Percentiles rank a stretch among this genome's conserved stretches.
Conservation (phyloP, 345 rosid species). For the Turnera subulata region DNA sequence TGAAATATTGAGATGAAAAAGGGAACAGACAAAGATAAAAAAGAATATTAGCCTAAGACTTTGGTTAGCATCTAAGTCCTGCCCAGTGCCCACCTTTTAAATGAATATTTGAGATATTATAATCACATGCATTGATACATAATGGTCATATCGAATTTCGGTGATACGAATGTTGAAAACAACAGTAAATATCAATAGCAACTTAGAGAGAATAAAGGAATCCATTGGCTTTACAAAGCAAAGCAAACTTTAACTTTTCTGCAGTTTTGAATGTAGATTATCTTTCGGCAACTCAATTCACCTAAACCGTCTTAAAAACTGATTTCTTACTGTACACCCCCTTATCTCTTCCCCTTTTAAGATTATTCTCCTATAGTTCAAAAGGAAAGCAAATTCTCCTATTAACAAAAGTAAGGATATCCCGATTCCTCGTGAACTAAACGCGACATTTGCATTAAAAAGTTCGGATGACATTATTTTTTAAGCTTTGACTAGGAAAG, state of each 20-base stretch:
- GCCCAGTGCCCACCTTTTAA: conserved; percentile 1
- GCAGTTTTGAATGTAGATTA: background rate
- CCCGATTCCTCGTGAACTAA: conserved; percentile 25
- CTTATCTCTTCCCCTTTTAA: conserved; percentile 1
- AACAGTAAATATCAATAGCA: conserved; percentile 13
- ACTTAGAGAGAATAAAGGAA: conserved; percentile 18
- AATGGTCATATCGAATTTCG: conserved; percentile 40
- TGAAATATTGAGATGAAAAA: background rate
- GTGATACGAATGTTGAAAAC: conserved; percentile 50
- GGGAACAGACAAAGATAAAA: too few relatives aligned
- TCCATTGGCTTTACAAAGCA: conserved; percentile 28
- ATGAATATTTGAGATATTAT: conserved; percentile 18
- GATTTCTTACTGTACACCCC: too few relatives aligned
- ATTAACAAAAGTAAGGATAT: conserved; percentile 16
- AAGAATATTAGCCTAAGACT: conserved; percentile 5
- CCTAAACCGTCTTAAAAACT: too few relatives aligned
- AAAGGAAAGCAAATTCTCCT: conserved; percentile 12
- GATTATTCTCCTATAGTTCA: conserved; percentile 7
- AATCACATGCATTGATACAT: conserved; percentile 10
- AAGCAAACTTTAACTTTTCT: conserved; percentile 20
- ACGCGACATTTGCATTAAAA: conserved; percentile 28
- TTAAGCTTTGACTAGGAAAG: background rate
- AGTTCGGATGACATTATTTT: background rate
- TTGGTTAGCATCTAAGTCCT: conserved; percentile 17
- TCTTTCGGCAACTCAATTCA: conserved; percentile 7